A percentile compares a stretch with the other conserved stretches of the same genome.
phyloP scores from a whole-genome alignment of 805 yeast genomes.

The Saccharomyces paradoxus region DNA sequence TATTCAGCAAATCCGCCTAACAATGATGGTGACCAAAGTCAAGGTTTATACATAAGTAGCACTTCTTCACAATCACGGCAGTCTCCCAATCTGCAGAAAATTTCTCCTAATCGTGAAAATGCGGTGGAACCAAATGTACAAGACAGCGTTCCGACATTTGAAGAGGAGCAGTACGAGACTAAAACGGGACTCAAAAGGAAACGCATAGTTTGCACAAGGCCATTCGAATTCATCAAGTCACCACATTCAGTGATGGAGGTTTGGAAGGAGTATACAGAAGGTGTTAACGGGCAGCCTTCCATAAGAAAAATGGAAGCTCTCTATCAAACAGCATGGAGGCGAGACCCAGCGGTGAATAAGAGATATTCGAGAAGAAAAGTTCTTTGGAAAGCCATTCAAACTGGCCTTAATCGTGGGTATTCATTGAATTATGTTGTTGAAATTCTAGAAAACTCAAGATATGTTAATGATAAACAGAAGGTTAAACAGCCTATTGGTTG shows the following conservation, averaged over 20 bases:
- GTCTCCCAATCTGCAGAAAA: not conserved
- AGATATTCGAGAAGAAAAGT: constrained; percentile 47
- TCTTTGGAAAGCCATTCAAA: constrained; percentile 48
- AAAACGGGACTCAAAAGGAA: constrained; percentile 12
- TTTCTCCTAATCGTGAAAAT: not conserved
- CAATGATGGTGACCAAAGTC: not conserved
- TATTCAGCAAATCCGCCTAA: not conserved
- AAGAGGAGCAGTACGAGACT: constrained; percentile 10
- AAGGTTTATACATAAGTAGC: not conserved
- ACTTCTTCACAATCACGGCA: not conserved
- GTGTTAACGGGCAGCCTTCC: constrained; percentile 45
- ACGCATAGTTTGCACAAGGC: constrained; percentile 26
- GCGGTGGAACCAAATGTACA: constrained; percentile 4
- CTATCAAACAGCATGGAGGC: constrained; percentile 49
- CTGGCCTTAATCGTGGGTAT: constrained; percentile 39
- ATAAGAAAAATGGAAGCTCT: constrained; percentile 40
- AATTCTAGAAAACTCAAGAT: constrained; percentile 40
- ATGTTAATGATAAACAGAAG: constrained; percentile 34
- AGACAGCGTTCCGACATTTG: not conserved
- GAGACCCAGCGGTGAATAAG: constrained; percentile 45
- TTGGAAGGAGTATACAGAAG: constrained; percentile 51
- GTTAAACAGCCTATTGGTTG: constrained; percentile 40
- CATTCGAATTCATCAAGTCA: constrained; percentile 34
- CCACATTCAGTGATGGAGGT: constrained; percentile 43
- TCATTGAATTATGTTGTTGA: constrained; percentile 36